Evolutionary conservation across 2,329 filamentous ascomycete species (phyloP).

Genomic region (Neurospora crassa): DNA sequence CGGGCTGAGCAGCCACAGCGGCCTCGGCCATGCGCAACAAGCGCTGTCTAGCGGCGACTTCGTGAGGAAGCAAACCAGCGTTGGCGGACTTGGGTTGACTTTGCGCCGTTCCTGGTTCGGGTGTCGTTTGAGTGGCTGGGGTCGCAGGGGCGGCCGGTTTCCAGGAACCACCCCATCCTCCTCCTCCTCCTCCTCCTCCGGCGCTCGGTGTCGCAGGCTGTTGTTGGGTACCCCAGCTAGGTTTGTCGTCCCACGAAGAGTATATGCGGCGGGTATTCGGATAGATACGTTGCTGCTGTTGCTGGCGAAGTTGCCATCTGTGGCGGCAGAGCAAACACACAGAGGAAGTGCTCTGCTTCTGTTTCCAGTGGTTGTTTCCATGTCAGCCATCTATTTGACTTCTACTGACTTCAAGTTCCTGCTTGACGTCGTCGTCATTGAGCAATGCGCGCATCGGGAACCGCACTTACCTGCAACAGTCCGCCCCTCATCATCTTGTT

Average conservation of each 20-base stretch:
- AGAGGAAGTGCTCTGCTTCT: constrained; percentile 18
- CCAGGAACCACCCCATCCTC: neutral
- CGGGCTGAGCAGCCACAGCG: neutral
- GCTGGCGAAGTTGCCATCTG: constrained; percentile 7
- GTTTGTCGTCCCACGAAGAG: neutral
- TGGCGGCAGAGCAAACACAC: constrained; percentile 17
- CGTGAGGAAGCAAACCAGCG: constrained; percentile 7
- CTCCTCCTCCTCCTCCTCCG: neutral
- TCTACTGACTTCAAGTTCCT: neutral
- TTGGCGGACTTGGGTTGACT: constrained; percentile 1
- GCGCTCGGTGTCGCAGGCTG: neutral
- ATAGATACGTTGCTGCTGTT: neutral
- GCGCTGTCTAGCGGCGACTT: constrained; percentile 1
- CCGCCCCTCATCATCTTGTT: constrained; percentile 33
- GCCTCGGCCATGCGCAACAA: neutral
- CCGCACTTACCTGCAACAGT: constrained; percentile 27
- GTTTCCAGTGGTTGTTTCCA: neutral
- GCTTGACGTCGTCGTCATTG: neutral
- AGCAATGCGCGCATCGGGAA: neutral
- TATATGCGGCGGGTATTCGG: neutral
- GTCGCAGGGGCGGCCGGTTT: neutral
- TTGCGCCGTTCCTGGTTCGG: neutral
- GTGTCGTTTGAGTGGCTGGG: neutral
- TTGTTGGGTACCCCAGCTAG: constrained; percentile 2
- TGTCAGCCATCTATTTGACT: neutral